Evolutionary conservation across 108 stramenopile species (phyloP).

Genomic region (Nannochloropsis salina): DNA sequence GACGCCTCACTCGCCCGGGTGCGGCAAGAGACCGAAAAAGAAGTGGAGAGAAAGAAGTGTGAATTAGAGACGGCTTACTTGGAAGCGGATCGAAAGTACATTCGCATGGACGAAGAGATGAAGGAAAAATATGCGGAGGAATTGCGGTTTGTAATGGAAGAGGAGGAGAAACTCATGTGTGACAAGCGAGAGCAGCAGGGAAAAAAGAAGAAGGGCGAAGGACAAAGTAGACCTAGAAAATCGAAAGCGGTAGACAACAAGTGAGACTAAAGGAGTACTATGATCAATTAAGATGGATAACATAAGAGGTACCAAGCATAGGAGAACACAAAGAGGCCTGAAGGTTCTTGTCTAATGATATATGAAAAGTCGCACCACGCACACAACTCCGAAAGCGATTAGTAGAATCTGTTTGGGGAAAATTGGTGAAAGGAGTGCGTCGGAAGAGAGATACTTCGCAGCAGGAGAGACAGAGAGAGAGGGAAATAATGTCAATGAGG

Average conservation of each 20-base stretch:
- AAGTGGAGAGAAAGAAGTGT: not conserved
- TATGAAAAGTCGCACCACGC: too few relatives aligned
- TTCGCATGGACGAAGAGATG: not conserved
- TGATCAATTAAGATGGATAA: too few relatives aligned
- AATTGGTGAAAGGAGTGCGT: too few relatives aligned
- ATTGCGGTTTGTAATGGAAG: not conserved
- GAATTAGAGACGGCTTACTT: not conserved
- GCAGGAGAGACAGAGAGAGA: too few relatives aligned
- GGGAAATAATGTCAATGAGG: too few relatives aligned
- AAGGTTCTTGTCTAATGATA: too few relatives aligned
- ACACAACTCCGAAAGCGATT: too few relatives aligned
- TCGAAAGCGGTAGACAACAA: not conserved
- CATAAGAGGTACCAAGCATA: too few relatives aligned
- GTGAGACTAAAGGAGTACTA: too few relatives aligned
- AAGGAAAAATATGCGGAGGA: conserved; percentile 12
- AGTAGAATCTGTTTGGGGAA: too few relatives aligned
- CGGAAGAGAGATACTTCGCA: too few relatives aligned
- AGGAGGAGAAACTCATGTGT: not conserved
- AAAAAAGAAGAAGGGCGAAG: not conserved
- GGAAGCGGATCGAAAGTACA: not conserved
- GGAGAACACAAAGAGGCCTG: too few relatives aligned
- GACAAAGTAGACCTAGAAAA: not conserved
- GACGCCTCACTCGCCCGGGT: not conserved
- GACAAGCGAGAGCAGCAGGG: not conserved
- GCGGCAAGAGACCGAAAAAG: not conserved